Conservation (phyloP, 2,329 filamentous ascomycete genomes). For the Fusarium temperatum region DNA sequence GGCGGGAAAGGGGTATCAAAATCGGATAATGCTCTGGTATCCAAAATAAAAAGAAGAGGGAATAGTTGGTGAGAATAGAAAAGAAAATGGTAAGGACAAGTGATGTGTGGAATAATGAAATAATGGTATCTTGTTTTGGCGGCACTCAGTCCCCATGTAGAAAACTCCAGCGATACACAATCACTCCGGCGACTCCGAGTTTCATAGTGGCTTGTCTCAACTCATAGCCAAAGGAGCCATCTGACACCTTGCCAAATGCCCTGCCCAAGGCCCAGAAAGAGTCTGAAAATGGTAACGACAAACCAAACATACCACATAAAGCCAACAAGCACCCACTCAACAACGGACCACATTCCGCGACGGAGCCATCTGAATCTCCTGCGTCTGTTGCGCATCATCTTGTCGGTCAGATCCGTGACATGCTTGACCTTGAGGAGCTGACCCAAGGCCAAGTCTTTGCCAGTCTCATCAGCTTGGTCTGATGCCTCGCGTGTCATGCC, state of each 20-base stretch:
- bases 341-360: constrained; percentile 78
- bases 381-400: constrained; percentile 75
- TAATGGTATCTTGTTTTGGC: neutral
- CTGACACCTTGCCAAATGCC: constrained; percentile 68
- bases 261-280: constrained; percentile 70
- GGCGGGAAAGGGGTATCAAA: constrained; percentile 41
- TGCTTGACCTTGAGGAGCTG: constrained; percentile 84
- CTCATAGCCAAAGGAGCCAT: constrained; percentile 85
- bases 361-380: constrained; percentile 77
- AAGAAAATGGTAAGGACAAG: constrained; percentile 2
- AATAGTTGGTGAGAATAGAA: neutral
- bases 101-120: neutral
- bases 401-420: constrained; percentile 80
- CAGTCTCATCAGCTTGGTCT: constrained; percentile 83
- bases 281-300: constrained; percentile 78
- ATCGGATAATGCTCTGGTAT: constrained; percentile 21
- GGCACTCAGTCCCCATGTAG: neutral
- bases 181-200: neutral
- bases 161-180: constrained; percentile 14
- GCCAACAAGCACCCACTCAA: constrained; percentile 89
- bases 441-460: constrained; percentile 76
- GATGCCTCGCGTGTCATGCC: constrained; percentile 72
- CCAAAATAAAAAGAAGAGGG: constrained; percentile 6
- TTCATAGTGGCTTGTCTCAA: neutral
- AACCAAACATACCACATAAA: constrained; percentile 97